phyloP scores from a whole-genome alignment of 148 eudicot genomes.

The Fagopyrum tataricum region DNA sequence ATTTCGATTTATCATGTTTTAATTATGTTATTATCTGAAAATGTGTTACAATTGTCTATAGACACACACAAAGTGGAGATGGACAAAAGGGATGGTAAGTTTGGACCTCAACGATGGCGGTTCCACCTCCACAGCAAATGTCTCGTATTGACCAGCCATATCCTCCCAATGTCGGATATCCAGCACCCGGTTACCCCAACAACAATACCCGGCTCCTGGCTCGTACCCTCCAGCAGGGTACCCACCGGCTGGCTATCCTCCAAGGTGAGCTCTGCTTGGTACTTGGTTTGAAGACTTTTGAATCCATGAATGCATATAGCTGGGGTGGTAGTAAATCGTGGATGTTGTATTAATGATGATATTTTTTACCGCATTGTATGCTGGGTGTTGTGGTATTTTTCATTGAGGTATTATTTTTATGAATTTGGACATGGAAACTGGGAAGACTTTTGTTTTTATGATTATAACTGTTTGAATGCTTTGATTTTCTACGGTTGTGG shows the following conservation, averaged over 20 bases:
- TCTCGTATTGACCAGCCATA: conserved; percentile 82
- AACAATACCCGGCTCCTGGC: conserved; percentile 28
- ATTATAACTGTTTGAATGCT: no score
- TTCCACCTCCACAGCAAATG: conserved; percentile 82
- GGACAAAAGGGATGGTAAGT: conserved; percentile 96
- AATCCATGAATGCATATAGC: neutral
- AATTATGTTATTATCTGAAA: no score
- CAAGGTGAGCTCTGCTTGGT: conserved; percentile 12
- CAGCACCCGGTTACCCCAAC: conserved; percentile 19
- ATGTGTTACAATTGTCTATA: conserved; percentile 23
- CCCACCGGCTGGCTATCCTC: conserved; percentile 33
- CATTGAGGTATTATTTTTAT: no score
- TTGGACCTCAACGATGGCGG: conserved; percentile 80
- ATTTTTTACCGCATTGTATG: neutral
- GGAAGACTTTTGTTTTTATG: no score
- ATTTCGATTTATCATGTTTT: no score
- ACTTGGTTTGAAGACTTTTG: neutral
- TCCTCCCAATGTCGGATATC: conserved; percentile 67
- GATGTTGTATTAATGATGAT: neutral
- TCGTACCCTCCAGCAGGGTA: conserved; percentile 35
- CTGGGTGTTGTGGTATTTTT: neutral
- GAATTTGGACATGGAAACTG: no score
- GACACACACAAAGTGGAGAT: conserved; percentile 98
- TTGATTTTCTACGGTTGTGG: no score
- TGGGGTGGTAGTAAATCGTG: neutral